Conservation (phyloP, 768 basidiomycete genomes). For the Gymnopilus junonius region DNA sequence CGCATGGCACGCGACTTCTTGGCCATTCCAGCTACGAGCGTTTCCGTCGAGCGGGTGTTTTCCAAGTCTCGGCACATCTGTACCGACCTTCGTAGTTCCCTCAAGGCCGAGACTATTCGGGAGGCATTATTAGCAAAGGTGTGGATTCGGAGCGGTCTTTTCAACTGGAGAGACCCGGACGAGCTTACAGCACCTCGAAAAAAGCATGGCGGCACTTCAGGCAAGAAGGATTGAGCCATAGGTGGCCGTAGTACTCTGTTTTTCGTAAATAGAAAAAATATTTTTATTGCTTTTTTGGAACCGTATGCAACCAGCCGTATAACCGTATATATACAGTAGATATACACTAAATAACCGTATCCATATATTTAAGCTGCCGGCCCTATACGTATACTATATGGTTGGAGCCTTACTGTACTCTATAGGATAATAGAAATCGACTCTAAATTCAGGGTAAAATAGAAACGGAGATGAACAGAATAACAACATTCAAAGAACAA, state of each 20-base stretch:
- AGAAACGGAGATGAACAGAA: too few species aligned
- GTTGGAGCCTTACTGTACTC: too few species aligned
- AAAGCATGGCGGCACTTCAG: slow-evolving; percentile 1
- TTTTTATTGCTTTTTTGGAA: not conserved
- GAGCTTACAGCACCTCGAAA: too few species aligned
- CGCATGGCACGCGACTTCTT: slow-evolving; percentile 34
- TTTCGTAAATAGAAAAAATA: slow-evolving; percentile 11
- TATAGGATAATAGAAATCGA: too few species aligned
- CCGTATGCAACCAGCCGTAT: slow-evolving; percentile 5
- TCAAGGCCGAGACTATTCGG: slow-evolving; percentile 32
- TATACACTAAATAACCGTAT: slow-evolving; percentile 23
- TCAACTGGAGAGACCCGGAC: slow-evolving; percentile 7
- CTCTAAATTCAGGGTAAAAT: too few species aligned
- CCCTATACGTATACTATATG: too few species aligned
- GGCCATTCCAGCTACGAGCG: slow-evolving; percentile 35
- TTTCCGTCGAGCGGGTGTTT: slow-evolving; percentile 36
- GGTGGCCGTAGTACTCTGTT: not conserved
- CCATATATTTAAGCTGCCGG: too few species aligned
- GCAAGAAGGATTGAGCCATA: slow-evolving; percentile 6
- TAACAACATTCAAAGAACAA: too few species aligned
- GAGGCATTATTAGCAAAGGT: slow-evolving; percentile 30
- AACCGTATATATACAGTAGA: too few species aligned
- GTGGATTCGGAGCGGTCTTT: slow-evolving; percentile 30
- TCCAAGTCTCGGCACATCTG: slow-evolving; percentile 34
- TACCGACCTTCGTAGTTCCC: slow-evolving; percentile 26